phyloP scores from a whole-genome alignment of 2,329 filamentous ascomycete species.

The Pseudogymnoascus sp. region DNA sequence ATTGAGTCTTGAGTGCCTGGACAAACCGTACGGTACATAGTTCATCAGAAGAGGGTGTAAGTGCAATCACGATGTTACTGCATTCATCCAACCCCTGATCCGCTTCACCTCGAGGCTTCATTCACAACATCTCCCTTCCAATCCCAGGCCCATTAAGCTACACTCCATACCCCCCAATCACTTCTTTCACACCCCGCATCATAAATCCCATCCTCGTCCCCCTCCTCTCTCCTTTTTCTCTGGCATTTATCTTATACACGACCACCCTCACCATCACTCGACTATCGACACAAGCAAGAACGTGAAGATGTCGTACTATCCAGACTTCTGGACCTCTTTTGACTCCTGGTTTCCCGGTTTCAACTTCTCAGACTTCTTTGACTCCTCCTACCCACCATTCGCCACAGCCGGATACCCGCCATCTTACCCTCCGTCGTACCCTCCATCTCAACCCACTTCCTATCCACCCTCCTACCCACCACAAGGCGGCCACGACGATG shows the following conservation, averaged over 20 bases:
- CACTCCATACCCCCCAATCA: neutral
- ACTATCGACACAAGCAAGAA: neutral
- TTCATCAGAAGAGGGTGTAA: neutral
- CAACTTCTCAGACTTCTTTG: neutral
- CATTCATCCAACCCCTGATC: neutral
- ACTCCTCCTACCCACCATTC: neutral
- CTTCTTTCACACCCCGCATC: neutral
- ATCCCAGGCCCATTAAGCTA: neutral
- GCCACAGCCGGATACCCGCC: neutral
- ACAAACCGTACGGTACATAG: neutral
- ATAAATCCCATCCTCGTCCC: neutral
- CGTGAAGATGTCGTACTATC: neutral
- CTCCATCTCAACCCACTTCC: neutral
- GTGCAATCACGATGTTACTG: neutral
- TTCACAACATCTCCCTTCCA: neutral
- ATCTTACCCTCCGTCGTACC: neutral
- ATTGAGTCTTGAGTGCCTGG: neutral
- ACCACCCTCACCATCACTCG: neutral
- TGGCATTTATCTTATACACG: neutral
- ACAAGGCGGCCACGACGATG: neutral
- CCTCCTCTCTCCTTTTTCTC: neutral
- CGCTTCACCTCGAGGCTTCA: neutral
- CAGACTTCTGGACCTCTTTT: neutral
- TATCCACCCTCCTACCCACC: neutral
- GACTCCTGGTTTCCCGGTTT: constrained; percentile 3